Conservation (phyloP, 2,329 filamentous ascomycete genomes). For the Coccinonectria pachysandricola region DNA sequence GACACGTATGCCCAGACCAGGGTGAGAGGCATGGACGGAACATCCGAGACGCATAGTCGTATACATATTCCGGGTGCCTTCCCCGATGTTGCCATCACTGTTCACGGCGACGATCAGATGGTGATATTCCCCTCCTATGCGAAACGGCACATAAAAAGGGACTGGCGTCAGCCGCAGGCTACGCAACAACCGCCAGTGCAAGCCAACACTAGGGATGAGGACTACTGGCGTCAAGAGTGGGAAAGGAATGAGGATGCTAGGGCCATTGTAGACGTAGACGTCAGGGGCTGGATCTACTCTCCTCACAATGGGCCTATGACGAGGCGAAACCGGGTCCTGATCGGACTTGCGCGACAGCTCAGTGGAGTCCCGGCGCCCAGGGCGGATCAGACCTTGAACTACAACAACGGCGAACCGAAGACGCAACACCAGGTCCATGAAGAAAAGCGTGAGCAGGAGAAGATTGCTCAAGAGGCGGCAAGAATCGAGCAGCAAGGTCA, state of each 20-base stretch:
- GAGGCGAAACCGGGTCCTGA: conserved; percentile 73
- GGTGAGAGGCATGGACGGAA: conserved; percentile 21
- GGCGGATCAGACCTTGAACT: conserved; percentile 21
- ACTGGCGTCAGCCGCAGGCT: too few relatives aligned
- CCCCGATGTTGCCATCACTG: conserved; percentile 71
- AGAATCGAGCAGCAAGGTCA: conserved; percentile 64
- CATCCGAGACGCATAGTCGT: conserved; percentile 19
- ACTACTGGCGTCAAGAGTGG: conserved; percentile 73
- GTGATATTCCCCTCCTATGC: conserved; percentile 93
- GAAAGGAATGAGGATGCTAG: conserved; percentile 69
- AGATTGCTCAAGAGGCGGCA: conserved; percentile 65
- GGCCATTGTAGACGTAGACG: conserved; percentile 85
- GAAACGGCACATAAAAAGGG: conserved; percentile 52
- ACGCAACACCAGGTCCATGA: conserved; percentile 28
- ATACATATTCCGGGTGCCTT: conserved; percentile 62
- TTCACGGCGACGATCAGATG: conserved; percentile 80
- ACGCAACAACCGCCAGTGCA: conserved; percentile 18
- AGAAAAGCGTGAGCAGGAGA: conserved; percentile 46
- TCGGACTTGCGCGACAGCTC: conserved; percentile 77
- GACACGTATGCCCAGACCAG: conserved; percentile 49
- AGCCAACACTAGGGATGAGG: conserved; percentile 41
- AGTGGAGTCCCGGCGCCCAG: conserved; percentile 72
- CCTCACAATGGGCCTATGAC: conserved; percentile 78
- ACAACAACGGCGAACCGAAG: conserved; percentile 11
- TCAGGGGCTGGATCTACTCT: conserved; percentile 89